Base-by-base conservation (phyloP, 192 early-diverging fungal species). In the Jimgerdemannia flammicorona region DNA sequence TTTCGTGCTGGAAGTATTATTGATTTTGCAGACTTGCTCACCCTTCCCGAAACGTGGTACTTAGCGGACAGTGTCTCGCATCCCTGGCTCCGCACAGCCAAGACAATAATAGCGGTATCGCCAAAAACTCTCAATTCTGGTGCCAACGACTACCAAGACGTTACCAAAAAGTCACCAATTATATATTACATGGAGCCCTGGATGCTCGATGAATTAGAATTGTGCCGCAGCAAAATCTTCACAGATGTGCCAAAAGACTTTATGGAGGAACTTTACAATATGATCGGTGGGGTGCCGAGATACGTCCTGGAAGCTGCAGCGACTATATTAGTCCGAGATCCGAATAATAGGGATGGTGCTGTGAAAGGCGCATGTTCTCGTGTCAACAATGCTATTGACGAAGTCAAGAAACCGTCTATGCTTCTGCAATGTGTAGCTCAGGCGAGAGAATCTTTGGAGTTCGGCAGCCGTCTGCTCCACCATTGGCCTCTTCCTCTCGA, bases 141-240 rank as follows among this genome's bases (percentile, higher is more conserved):
- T 1, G 2, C 49, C 49, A 59, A 59, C 49, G 8, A 59, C 1
- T 59, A 59, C 14, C 49, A 59, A 59, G 49, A 59, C 1, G 49
- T 59, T 59, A 10, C 2, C 0, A 59, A 59, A 59, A 2, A 59
- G 49, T 59, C 49, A 59, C 49, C 49, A 59, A 10, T 2, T 7
- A 59, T 2, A 59, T 59, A 59, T 59, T 59, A 59, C 49, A 1
- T 59, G 49, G 77, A 70, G 75, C 67, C 67, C 39, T 69, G 42
- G 67, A 17, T 0, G 17, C 17, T 69, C 1, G 67, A 69, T 69
- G 67, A 69, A 17, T 43, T 69, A 69, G 42, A 69, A 69, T 0
- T 0, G 8, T 69, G 67, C 67, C 17, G 67, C 0, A 6, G 10
- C 8, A 69, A 69, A 40, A 2, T 69, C 8, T 69, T 69, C 42